Base-by-base conservation (phyloP, 768 basidiomycete genomes). In the Tulasnella sp. region DNA sequence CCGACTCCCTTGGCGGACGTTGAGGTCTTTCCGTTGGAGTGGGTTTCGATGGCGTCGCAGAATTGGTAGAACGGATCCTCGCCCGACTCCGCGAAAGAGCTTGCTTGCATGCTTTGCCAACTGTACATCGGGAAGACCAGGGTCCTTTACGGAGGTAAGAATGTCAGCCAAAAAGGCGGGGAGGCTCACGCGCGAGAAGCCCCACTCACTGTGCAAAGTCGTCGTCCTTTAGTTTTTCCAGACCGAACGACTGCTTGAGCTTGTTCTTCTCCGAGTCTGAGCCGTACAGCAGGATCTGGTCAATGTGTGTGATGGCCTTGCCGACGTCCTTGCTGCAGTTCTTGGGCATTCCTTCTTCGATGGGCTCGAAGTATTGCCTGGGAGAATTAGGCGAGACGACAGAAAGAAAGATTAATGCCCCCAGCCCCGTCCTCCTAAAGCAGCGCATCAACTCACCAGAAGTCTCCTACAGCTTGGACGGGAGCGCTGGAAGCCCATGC, bases 321-420 rank as follows among this genome's bases (percentile, higher is more conserved):
- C 39, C 75, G 31, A 56, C 39, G 56, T 80, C 80, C 4, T 76
- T 42, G 36, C 80, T 80, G 71, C 80, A 80, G 58, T 80, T 80
- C 76, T 77, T 71, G 19, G 80, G 80, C 80, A 80, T 80, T 2
- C 76, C 56, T n/a, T 76, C 76, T 14, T 77, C 76, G 2, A 80
- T 80, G 0, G 52, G 52, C 24, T 52, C 52, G 8, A 52, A 52
- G 52, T 52, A 52, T 12, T 24, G 24, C 52, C 52, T 52, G 52
- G 48, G 48, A n/a, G 0, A 16, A 27, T 21, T 24, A 2, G 21
- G 34, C 36, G n/a, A 73, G 36, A 36, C 6, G 31, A n/a, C n/a
- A n/a, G n/a, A n/a, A n/a, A n/a, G n/a, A 34, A 24, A 38, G 18
- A 12, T 38, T 18, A 34, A n/a, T 68, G 21, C 16, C 31, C 38